Percentiles rank a stretch among this genome's conserved stretches.
phyloP scores from a whole-genome alignment of 495 filamentous ascomycete genomes.

The Tuber magnatum region DNA sequence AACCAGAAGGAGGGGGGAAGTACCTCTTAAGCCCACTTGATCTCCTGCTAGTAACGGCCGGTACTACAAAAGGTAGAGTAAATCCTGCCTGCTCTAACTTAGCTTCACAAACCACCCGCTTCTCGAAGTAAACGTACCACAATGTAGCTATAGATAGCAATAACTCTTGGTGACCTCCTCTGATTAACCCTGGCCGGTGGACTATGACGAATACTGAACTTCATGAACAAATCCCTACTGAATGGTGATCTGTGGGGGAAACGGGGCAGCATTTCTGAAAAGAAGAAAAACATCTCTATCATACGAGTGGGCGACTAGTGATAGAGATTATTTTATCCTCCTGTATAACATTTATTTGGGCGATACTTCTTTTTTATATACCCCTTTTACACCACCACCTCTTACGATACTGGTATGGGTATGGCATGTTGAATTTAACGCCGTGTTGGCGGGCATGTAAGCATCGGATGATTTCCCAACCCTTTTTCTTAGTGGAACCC shows the following conservation, averaged over 20 bases:
- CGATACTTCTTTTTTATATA: neutral
- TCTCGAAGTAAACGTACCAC: conserved; percentile 11
- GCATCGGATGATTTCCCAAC: neutral
- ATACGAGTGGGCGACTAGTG: neutral
- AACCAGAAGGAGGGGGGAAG: neutral
- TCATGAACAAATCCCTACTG: neutral
- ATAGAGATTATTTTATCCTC: neutral
- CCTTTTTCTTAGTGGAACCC: neutral
- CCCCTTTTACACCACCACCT: neutral
- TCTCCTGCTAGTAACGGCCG: conserved; percentile 18
- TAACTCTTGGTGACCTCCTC: conserved; percentile 10
- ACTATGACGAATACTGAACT: neutral
- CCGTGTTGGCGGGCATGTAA: neutral
- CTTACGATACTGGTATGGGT: neutral
- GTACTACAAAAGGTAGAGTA: conserved; percentile 31
- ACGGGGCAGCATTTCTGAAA: neutral
- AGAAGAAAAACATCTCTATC: neutral
- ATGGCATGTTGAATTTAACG: neutral
- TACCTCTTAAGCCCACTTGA: conserved; percentile 15
- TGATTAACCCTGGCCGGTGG: neutral
- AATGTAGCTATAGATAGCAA: conserved; percentile 29
- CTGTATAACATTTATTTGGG: neutral
- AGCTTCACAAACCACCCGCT: neutral
- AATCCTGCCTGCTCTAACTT: conserved; percentile 19
- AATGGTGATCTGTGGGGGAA: neutral